phyloP scores from a whole-genome alignment of 805 yeast genomes.

The Priceomyces haplophilus region DNA sequence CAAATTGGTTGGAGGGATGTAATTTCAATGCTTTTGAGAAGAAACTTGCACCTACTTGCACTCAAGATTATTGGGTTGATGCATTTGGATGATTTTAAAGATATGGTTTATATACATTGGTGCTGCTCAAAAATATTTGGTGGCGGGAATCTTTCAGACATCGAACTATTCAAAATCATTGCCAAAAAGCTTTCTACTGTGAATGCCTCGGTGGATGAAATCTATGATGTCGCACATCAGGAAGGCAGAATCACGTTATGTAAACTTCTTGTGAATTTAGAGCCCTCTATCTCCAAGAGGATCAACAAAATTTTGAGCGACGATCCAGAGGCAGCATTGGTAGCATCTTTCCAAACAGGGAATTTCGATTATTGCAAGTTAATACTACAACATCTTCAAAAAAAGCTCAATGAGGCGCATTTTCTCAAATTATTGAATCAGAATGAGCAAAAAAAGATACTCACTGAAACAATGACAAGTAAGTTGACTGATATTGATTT shows the following conservation, averaged over 20 bases:
- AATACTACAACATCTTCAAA: constrained; percentile 53
- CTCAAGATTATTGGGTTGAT: constrained; percentile 54
- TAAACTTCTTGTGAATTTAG: constrained; percentile 62
- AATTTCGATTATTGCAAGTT: constrained; percentile 59
- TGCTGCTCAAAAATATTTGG: constrained; percentile 65
- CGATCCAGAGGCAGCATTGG: constrained; percentile 65
- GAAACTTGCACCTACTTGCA: constrained; percentile 61
- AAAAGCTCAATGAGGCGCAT: constrained; percentile 58
- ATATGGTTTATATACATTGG: constrained; percentile 68
- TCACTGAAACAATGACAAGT: constrained; percentile 30
- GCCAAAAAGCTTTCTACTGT: constrained; percentile 41
- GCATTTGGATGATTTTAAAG: constrained; percentile 38
- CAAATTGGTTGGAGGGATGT: constrained; percentile 53
- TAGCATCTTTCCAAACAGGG: constrained; percentile 60
- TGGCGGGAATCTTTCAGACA: constrained; percentile 55
- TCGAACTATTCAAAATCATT: constrained; percentile 51
- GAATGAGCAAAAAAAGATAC: constrained; percentile 29
- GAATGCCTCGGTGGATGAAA: constrained; percentile 47
- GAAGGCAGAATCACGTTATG: constrained; percentile 80
- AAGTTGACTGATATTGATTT: constrained; percentile 15
- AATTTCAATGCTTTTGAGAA: constrained; percentile 52
- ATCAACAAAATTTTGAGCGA: constrained; percentile 60
- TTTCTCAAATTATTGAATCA: constrained; percentile 65
- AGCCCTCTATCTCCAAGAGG: constrained; percentile 59
- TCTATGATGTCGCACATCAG: constrained; percentile 65